A percentile compares a stretch with the other conserved stretches of the same genome.
phyloP scores from a whole-genome alignment of 345 rosid species.

The Anastatica hierochuntica region DNA sequence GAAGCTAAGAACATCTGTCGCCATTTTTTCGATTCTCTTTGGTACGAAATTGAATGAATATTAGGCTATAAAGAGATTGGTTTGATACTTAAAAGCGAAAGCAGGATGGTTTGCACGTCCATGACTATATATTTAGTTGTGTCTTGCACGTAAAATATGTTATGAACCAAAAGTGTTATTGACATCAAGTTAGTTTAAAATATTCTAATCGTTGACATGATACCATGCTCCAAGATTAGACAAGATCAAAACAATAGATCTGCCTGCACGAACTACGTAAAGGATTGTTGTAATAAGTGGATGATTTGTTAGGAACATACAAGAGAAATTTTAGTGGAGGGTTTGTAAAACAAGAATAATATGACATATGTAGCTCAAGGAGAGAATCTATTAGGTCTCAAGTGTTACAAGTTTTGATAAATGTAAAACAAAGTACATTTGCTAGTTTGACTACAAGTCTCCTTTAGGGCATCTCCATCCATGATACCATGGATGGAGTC shows the following conservation, averaged over 20 bases:
- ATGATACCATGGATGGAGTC: no score
- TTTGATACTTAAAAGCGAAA: constrained; percentile 21
- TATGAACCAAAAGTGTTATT: no score
- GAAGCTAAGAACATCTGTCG: constrained; percentile 19
- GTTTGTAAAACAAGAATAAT: no score
- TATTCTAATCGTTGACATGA: constrained; percentile 8
- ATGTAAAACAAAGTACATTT: no score
- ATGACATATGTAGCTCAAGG: no score
- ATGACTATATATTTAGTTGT: constrained; percentile 10
- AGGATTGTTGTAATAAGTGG: no score
- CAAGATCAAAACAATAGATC: constrained; percentile 18
- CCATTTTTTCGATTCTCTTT: constrained; percentile 8
- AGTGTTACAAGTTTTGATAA: no score
- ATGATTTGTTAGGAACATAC: no score
- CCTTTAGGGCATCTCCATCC: no score
- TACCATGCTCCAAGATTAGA: constrained; percentile 12
- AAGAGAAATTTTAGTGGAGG: no score
- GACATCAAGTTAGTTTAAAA: background rate
- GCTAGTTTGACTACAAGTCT: no score
- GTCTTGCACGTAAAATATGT: constrained; percentile 17
- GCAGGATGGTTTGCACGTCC: constrained; percentile 27
- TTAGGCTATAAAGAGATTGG: constrained; percentile 1
- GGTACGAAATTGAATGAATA: background rate
- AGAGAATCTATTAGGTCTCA: no score
- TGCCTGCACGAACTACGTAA: constrained; percentile 30